A percentile compares a stretch with the other conserved stretches of the same genome.
Conservation (phyloP, 2,329 filamentous ascomycete genomes). For the Capronia americana region DNA sequence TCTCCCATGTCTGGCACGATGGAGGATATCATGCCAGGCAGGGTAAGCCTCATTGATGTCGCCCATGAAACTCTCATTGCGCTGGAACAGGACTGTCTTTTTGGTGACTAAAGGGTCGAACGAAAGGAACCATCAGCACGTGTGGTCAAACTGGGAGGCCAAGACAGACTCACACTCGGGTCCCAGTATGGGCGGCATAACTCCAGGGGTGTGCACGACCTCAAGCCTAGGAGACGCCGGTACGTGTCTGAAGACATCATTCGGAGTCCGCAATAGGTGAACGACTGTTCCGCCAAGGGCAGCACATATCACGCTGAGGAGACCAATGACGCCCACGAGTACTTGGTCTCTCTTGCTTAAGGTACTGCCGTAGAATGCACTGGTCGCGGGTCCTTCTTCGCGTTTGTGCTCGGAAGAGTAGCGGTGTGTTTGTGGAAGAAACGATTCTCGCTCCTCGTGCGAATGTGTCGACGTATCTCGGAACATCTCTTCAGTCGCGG, state of each 20-base stretch:
- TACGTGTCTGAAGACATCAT: constrained; percentile 16
- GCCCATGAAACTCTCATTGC: constrained; percentile 14
- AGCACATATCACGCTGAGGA: no score
- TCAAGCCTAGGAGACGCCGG: constrained; percentile 9
- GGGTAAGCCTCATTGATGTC: constrained; percentile 4
- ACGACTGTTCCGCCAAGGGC: no score
- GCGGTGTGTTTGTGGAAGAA: no score
- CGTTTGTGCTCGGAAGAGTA: no score
- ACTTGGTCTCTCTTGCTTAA: no score
- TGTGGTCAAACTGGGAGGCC: background rate
- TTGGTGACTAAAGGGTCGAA: constrained; percentile 5
- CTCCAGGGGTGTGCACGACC: constrained; percentile 5
- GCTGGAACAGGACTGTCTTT: constrained; percentile 15
- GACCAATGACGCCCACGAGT: no score
- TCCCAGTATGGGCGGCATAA: constrained; percentile 16
- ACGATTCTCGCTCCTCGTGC: no score
- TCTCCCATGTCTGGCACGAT: constrained; percentile 7
- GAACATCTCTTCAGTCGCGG: no score
- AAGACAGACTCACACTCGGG: constrained; percentile 9
- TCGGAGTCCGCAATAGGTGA: constrained; percentile 1
- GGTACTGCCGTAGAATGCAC: no score
- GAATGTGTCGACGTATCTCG: no score
- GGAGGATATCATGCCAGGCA: constrained; percentile 11
- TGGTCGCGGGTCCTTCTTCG: no score
- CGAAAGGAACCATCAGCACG: background rate